Evolutionary conservation across 495 filamentous ascomycete genomes (phyloP), one percentile per base, ranked within the genome.

Genomic region (Hyaloscypha bicolor): DNA sequence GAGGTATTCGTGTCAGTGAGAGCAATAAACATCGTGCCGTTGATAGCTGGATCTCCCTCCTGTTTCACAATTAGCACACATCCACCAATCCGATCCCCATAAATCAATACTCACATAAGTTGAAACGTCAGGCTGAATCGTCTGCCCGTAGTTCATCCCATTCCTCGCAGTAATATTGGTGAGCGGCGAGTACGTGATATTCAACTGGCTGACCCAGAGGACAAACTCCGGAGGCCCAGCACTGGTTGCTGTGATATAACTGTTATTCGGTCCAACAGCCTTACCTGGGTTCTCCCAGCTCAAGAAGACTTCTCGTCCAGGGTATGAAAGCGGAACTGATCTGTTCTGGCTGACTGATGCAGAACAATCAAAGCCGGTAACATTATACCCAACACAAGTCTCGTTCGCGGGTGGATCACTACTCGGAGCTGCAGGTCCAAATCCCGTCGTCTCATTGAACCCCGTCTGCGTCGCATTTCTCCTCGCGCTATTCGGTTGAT

Each of bases 191-290:
- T 96, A 96, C 0, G 93, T 96, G 30, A 93, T 81, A 69, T 97
- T 96, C 37, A 96, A 79, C 84, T 96, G 93, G n/a, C 79, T 82
- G 9, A 90, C 85, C 92, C 91, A 97, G 0, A 84, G 85, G 2
- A 93, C 93, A 48, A 83, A 97, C 51, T 76, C 75, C 0, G 92
- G 89, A 3, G 72, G 67, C 1, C 85, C 84, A 5, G 89, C 91
- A 0, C 67, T 75, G 0, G 80, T 81, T 6, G 83, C 78, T 0
- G 93, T 96, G 22, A 92, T 71, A 72, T 96, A 96, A 71, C 83
- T 88, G 74, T 90, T 90, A 73, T 97, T 94, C 2, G 93, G 93
- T 1, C 93, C 93, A 12, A 94, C 86, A 3, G 77, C 65, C 66
- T 84, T 74, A 1, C 93, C 93, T 0, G 93, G 88, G 0, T 69